Percentiles rank a stretch among this genome's conserved stretches.
Conservation (phyloP, 2,329 filamentous ascomycete genomes). For the Botryotinia convoluta region DNA sequence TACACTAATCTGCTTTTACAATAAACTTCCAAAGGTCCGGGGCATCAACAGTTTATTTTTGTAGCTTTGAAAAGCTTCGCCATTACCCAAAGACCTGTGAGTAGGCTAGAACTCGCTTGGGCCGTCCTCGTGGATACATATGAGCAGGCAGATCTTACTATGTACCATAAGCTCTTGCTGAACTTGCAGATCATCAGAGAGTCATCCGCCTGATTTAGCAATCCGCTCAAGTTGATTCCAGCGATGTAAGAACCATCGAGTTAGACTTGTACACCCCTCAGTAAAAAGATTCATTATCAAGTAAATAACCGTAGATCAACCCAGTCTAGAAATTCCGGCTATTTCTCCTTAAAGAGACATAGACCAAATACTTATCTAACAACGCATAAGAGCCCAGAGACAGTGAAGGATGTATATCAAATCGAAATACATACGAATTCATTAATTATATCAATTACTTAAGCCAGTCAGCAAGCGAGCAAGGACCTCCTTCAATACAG, state of each 20-base stretch:
- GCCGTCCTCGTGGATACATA: background rate
- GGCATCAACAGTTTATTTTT: no score
- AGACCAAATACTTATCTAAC: no score
- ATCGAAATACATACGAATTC: background rate
- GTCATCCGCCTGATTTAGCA: background rate
- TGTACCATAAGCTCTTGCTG: background rate
- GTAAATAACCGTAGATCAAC: background rate
- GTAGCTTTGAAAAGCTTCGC: background rate
- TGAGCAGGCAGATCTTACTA: background rate
- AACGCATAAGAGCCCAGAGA: background rate
- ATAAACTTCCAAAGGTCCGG: background rate
- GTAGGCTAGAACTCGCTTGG: background rate
- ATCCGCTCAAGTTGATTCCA: background rate
- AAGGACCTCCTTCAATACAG: background rate
- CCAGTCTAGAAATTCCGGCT: background rate
- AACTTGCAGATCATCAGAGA: background rate
- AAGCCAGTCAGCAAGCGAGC: background rate
- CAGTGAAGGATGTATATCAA: background rate
- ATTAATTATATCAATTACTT: background rate
- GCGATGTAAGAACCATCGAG: background rate
- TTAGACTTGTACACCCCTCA: no score
- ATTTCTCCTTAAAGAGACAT: no score
- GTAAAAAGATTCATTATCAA: background rate
- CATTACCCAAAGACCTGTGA: background rate
- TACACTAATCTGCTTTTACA: background rate